Evolutionary conservation across 225 moss, liverwort and hornwort genomes (phyloP).

Genomic region (Polytrichum commune): DNA sequence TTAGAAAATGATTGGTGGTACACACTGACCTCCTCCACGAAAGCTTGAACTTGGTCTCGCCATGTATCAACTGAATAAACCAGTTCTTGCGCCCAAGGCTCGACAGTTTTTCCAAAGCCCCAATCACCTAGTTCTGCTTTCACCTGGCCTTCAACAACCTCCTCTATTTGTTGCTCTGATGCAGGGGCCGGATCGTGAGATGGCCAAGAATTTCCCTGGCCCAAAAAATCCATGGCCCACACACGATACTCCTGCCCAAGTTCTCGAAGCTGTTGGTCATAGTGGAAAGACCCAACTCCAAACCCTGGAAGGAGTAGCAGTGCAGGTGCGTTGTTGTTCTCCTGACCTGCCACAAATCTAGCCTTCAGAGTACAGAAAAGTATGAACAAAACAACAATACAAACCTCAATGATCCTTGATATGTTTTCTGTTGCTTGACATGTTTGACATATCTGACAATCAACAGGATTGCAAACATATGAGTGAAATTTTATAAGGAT

Average conservation of each 20-base stretch:
- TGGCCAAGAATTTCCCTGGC: slow-evolving; percentile 59
- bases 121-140: slow-evolving; percentile 20
- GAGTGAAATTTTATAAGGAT: background rate
- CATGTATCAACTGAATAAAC: slow-evolving; percentile 58
- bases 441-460: background rate
- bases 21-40: slow-evolving; percentile 38
- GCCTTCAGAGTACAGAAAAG: background rate
- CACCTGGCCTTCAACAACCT: slow-evolving; percentile 24
- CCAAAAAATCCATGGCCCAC: slow-evolving; percentile 56
- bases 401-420: background rate
- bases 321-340: slow-evolving; percentile 37
- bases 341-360: slow-evolving; percentile 26
- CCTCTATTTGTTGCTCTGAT: slow-evolving; percentile 19
- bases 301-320: slow-evolving; percentile 48
- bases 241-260: slow-evolving; percentile 51
- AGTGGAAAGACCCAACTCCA: slow-evolving; percentile 49
- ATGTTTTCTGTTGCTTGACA: background rate
- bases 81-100: slow-evolving; percentile 46
- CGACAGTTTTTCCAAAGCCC: slow-evolving; percentile 32
- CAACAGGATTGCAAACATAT: background rate
- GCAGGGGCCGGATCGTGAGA: slow-evolving; percentile 51
- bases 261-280: slow-evolving; percentile 39
- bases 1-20: background rate
- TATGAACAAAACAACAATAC: background rate
- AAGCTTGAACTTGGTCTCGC: slow-evolving; percentile 53